Conservation (phyloP, 148 eudicot species). For the Chenopodium album region DNA sequence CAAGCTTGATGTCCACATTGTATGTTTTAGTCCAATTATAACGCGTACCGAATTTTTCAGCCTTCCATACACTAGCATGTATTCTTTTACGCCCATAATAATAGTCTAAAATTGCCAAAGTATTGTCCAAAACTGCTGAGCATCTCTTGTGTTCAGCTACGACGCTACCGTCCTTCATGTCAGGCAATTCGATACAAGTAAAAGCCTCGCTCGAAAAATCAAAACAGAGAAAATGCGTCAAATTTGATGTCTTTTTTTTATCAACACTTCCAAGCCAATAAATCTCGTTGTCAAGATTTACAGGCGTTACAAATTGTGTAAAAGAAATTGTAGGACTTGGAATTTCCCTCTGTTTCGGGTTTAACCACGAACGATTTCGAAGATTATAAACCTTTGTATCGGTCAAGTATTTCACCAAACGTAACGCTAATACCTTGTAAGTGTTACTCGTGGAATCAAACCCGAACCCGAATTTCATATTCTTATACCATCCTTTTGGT, state of each 20-base stretch:
- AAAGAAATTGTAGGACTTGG: not conserved
- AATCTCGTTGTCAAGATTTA: not conserved
- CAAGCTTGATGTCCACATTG: not conserved
- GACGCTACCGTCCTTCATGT: no score
- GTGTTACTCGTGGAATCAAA: not conserved
- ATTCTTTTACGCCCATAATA: no score
- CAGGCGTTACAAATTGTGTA: not conserved
- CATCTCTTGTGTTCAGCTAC: not conserved
- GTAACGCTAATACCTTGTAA: not conserved
- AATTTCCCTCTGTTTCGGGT: not conserved
- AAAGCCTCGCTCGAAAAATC: slow-evolving; percentile 5
- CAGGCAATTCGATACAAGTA: not conserved
- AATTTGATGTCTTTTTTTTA: not conserved
- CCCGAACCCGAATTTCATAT: not conserved
- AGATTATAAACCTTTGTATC: not conserved
- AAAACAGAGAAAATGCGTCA: not conserved
- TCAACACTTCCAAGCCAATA: not conserved
- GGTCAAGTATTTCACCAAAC: not conserved
- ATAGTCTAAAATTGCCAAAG: not conserved
- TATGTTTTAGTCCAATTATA: not conserved
- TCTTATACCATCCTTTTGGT: not conserved
- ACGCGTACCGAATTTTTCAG: not conserved
- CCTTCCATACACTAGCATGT: not conserved
- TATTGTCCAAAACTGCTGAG: not conserved
- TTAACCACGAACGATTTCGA: not conserved